These are phyloP conservation scores for Peterozyma toletana DNA, from an alignment of 805 yeast species.

Conservation along the genomic window DNA sequence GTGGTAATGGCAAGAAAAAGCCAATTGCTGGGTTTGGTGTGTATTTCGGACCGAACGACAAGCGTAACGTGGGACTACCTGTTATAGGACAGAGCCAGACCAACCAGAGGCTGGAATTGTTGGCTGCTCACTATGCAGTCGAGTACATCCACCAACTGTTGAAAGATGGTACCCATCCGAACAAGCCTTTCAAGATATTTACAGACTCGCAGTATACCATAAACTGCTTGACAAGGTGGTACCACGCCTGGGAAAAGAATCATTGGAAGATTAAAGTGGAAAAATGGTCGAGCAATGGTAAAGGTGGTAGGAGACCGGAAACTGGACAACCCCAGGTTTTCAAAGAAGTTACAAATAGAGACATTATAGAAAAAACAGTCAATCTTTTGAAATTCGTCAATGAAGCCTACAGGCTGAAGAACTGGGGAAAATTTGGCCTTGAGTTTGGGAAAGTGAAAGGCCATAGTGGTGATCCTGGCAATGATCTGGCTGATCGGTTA, in stretches of 20 bases:
- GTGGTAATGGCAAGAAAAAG: slow-evolving; percentile 43
- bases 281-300: not conserved
- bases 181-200: slow-evolving; percentile 31
- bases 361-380: slow-evolving; percentile 32
- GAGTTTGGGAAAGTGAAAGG: slow-evolving; percentile 60
- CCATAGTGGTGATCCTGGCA: slow-evolving; percentile 64
- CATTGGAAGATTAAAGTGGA: slow-evolving; percentile 36
- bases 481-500: slow-evolving; percentile 67
- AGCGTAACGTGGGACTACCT: slow-evolving; percentile 48
- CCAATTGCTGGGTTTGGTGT: slow-evolving; percentile 69
- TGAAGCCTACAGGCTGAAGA: slow-evolving; percentile 23
- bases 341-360: slow-evolving; percentile 45
- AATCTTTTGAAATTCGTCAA: slow-evolving; percentile 26
- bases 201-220: slow-evolving; percentile 71
- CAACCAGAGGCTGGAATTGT: slow-evolving; percentile 75
- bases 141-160: slow-evolving; percentile 27
- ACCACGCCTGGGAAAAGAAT: slow-evolving; percentile 44
- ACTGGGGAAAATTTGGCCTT: slow-evolving; percentile 26
- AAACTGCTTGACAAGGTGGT: slow-evolving; percentile 52
- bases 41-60: slow-evolving; percentile 50
- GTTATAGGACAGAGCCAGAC: slow-evolving; percentile 48
- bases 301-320: not conserved
- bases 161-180: slow-evolving; percentile 12
- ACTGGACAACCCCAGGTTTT: not conserved
- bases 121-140: slow-evolving; percentile 57